Evolutionary conservation across 2,329 filamentous ascomycete species (phyloP).

Genomic region (Colletotrichum sp.): DNA sequence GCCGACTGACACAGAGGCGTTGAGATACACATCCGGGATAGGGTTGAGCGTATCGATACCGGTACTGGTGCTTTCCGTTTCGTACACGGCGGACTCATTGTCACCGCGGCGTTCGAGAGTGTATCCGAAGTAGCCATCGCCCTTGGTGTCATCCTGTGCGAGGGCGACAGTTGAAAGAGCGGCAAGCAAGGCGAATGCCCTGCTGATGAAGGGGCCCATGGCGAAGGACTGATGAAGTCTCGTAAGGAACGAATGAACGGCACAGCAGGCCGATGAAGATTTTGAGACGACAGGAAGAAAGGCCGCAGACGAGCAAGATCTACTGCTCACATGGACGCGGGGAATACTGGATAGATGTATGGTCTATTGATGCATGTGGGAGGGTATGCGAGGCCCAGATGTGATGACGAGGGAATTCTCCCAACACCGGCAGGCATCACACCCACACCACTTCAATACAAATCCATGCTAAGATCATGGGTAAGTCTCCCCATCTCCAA

Average conservation of each 20-base stretch:
- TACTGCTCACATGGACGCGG: not conserved
- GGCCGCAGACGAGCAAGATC: not conserved
- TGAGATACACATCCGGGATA: conserved; percentile 64
- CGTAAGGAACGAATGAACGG: not conserved
- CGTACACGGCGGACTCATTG: conserved; percentile 55
- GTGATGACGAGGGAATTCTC: not conserved
- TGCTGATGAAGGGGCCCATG: conserved; percentile 1
- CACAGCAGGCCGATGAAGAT: not conserved
- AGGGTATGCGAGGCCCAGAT: not conserved
- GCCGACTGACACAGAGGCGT: conserved; percentile 61
- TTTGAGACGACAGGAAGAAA: not conserved
- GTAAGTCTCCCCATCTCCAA: not conserved
- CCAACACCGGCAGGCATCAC: not conserved
- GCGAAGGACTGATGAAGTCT: not conserved
- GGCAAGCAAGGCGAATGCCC: conserved; percentile 28
- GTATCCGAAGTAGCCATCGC: conserved; percentile 61
- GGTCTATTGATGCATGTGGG: not conserved
- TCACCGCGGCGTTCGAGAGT: conserved; percentile 56
- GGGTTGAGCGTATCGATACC: conserved; percentile 47
- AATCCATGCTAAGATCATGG: not conserved
- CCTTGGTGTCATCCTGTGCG: conserved; percentile 27
- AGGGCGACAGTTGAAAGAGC: conserved; percentile 33
- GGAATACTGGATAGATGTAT: conserved; percentile 14
- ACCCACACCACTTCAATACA: not conserved
- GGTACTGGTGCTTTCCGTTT: conserved; percentile 53